Evolutionary conservation across 225 moss, liverwort and hornwort species (phyloP).

Genomic region (Pseudisothecium myosuroides): DNA sequence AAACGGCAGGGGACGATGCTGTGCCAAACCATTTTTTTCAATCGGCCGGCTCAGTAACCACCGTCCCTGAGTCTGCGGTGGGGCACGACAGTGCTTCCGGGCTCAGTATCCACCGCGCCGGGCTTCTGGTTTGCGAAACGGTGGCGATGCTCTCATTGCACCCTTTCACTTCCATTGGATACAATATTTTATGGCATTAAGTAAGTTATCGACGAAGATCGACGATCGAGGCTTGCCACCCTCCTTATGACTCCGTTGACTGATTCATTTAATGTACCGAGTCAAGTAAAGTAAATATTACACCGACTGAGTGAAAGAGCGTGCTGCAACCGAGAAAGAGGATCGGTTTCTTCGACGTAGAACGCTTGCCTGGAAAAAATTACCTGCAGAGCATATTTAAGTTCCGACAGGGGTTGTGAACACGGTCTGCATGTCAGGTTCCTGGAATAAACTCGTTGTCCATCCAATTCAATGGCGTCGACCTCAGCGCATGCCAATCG

Average conservation of each 20-base stretch:
- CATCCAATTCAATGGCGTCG: not conserved
- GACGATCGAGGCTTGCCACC: not conserved
- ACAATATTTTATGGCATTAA: not conserved
- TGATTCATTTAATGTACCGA: not conserved
- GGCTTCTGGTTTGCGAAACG: too few relatives aligned
- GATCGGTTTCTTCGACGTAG: not conserved
- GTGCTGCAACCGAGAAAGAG: not conserved
- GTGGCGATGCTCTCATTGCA: too few relatives aligned
- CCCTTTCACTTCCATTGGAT: too few relatives aligned
- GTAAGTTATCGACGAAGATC: not conserved
- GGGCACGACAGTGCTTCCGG: too few relatives aligned
- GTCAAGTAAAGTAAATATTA: too few relatives aligned
- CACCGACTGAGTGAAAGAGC: not conserved
- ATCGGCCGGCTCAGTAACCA: too few relatives aligned
- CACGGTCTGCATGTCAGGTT: not conserved
- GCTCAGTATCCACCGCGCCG: too few relatives aligned
- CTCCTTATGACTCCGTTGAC: not conserved
- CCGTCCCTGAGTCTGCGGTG: too few relatives aligned
- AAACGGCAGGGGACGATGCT: too few relatives aligned
- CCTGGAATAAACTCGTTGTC: not conserved
- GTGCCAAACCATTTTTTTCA: too few relatives aligned
- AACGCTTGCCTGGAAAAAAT: not conserved
- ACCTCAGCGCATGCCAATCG: not conserved
- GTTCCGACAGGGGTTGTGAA: not conserved
- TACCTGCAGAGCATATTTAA: too few relatives aligned